Conservation (phyloP, 306 rosid species). For the Dalbergia cultrata region DNA sequence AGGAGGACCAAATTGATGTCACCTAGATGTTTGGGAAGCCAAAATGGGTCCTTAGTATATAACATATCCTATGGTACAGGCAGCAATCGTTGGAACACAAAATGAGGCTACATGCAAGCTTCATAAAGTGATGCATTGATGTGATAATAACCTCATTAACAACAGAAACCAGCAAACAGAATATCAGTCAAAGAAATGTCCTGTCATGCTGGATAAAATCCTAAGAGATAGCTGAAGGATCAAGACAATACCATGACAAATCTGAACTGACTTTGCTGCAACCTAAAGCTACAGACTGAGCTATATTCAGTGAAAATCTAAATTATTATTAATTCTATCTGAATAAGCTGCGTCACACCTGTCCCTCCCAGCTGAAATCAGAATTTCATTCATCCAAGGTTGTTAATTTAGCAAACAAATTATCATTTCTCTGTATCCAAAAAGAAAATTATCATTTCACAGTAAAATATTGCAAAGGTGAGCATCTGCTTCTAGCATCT, state of each 20-base stretch:
- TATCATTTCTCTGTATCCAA: neutral
- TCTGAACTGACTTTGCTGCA: too few relatives aligned
- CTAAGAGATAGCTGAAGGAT: neutral
- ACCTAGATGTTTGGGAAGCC: neutral
- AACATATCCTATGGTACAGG: neutral
- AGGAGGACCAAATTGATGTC: constrained; percentile 17
- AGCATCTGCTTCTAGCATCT: constrained; percentile 3
- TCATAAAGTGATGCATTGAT: neutral
- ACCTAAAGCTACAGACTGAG: neutral
- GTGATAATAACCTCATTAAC: neutral
- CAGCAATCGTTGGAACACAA: neutral
- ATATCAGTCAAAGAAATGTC: neutral
- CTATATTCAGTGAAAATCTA: neutral
- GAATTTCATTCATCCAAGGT: neutral
- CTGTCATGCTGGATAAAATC: neutral
- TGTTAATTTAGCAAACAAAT: neutral
- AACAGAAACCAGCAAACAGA: constrained; percentile 1
- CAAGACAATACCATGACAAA: too few relatives aligned
- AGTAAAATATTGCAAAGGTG: constrained; percentile 7
- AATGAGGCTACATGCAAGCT: constrained; percentile 19
- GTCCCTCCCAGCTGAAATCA: neutral
- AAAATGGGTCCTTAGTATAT: neutral
- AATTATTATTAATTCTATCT: neutral
- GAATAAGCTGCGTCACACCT: neutral
- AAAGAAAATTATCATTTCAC: neutral